Evolutionary conservation across 2,329 filamentous ascomycete species (phyloP).

Genomic region (Neofusicoccum cordaticola): DNA sequence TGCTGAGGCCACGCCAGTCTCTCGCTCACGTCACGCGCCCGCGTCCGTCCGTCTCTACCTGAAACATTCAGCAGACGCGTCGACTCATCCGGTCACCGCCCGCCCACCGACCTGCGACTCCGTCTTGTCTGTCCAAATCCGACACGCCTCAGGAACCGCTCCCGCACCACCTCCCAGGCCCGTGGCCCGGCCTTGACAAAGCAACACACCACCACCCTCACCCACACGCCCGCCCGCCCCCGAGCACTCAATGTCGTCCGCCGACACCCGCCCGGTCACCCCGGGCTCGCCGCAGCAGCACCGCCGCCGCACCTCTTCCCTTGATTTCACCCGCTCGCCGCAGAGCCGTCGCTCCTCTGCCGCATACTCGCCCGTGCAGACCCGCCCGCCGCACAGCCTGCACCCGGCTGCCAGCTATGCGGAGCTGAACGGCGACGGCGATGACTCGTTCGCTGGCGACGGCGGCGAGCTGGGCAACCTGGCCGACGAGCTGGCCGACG

Average conservation of each 20-base stretch:
- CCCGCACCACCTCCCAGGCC: conserved; percentile 1
- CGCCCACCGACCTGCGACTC: not conserved
- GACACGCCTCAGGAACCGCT: not conserved
- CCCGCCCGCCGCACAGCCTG: conserved; percentile 35
- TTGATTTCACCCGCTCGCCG: conserved; percentile 39
- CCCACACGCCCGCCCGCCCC: not conserved
- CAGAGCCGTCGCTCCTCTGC: conserved; percentile 41
- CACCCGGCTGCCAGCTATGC: conserved; percentile 13
- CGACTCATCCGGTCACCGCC: conserved; percentile 6
- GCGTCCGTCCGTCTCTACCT: conserved; percentile 3
- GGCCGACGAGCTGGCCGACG: conserved; percentile 76
- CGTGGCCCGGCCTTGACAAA: not conserved
- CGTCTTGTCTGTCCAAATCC: not conserved
- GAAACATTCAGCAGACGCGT: not conserved
- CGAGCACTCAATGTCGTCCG: not conserved
- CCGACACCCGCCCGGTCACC: conserved; percentile 13
- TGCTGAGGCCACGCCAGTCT: conserved; percentile 6
- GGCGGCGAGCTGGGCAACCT: conserved; percentile 69
- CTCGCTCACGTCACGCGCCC: conserved; percentile 13
- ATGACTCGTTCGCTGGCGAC: conserved; percentile 34
- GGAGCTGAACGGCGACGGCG: conserved; percentile 36
- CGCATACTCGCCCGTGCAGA: conserved; percentile 44
- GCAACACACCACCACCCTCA: not conserved
- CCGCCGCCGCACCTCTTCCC: conserved; percentile 40
- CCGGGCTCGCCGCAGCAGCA: conserved; percentile 4